Percentiles rank a stretch among this genome's conserved stretches.
Conservation (phyloP, 1,284 basidiomycete species). For the Agaricales sp. region DNA sequence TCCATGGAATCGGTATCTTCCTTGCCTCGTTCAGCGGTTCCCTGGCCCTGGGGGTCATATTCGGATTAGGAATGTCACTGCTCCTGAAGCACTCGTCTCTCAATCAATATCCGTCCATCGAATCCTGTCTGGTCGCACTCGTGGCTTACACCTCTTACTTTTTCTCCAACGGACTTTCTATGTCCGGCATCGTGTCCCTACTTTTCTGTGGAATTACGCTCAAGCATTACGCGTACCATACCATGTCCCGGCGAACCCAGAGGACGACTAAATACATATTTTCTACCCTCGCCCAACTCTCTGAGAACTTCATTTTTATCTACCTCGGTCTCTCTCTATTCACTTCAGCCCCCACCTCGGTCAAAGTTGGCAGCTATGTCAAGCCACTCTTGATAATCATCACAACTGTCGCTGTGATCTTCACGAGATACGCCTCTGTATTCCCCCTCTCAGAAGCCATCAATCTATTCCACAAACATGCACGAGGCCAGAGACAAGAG, state of each 20-base stretch:
- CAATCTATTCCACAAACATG: conserved; percentile 82
- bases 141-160: conserved; percentile 98
- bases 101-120: conserved; percentile 80
- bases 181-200: conserved; percentile 97
- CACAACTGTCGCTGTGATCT: conserved; percentile 83
- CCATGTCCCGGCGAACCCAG: conserved; percentile 94
- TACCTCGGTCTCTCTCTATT: conserved; percentile 96
- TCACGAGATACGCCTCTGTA: conserved; percentile 92
- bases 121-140: conserved; percentile 90
- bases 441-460: conserved; percentile 95
- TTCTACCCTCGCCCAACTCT: conserved; percentile 83
- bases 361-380: conserved; percentile 75
- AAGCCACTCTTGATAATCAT: conserved; percentile 94
- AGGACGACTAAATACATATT: conserved; percentile 95
- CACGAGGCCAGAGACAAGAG: conserved; percentile 75
- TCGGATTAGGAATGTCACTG: conserved; percentile 86
- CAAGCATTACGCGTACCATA: conserved; percentile 99
- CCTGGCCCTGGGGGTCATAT: conserved; percentile 87
- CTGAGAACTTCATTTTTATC: conserved; percentile 99
- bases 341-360: conserved; percentile 66
- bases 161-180: conserved; percentile 89
- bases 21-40: conserved; percentile 90
- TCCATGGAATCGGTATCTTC: conserved; percentile 95
- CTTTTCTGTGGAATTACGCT: conserved; percentile 98
- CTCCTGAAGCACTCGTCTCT: conserved; percentile 94